Evolutionary conservation across 805 yeast species (phyloP), one percentile per base, ranked within the genome.

Genomic region (Vanderwaltozyma tropicalis): DNA sequence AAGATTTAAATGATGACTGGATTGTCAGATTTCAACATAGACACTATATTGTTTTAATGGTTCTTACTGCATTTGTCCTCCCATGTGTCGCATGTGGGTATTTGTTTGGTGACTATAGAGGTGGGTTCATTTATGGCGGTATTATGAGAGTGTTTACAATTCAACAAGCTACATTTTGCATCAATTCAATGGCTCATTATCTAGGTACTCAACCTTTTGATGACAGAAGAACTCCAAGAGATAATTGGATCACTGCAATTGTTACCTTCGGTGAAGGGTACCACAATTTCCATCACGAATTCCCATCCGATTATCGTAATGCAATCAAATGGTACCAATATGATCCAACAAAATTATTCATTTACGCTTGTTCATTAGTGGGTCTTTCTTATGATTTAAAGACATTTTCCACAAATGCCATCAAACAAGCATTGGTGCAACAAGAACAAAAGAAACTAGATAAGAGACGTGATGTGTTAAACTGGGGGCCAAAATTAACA

Each of bases 231-330:
- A 80, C 89, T 25, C 92, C 92, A 49, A 72, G 92, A 64, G 89
- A 83, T 62, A 87, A 81, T 61, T 73, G 76, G 56, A 53, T 83
- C 44, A 81, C 92, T 35, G 92, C 92, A 4, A 64, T 82, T 42
- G 86, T 81, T 41, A 83, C 94, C 0, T 81, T 82, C 53, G 94
- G 94, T 62, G 94, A 83, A 64, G 94, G 94, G 45, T 81, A 82
- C 69, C 92, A 83, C 56, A 83, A 83, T 64, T 83, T 82, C 76
- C 94, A 83, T 62, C 94, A 83, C 60, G 94, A 82, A 67, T 83
- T 82, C 72, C 92, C 94, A 52, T 73, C 84, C 15, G 94, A 83
- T 64, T 83, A 82, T 72, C 76, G 94, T 72, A 82, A 82, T 57
- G 92, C 92, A 27, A 70, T 82, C 56, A 79, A 76, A 57, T 82